Conservation (phyloP, 1,284 basidiomycete genomes). For the Puccinia triticina region DNA sequence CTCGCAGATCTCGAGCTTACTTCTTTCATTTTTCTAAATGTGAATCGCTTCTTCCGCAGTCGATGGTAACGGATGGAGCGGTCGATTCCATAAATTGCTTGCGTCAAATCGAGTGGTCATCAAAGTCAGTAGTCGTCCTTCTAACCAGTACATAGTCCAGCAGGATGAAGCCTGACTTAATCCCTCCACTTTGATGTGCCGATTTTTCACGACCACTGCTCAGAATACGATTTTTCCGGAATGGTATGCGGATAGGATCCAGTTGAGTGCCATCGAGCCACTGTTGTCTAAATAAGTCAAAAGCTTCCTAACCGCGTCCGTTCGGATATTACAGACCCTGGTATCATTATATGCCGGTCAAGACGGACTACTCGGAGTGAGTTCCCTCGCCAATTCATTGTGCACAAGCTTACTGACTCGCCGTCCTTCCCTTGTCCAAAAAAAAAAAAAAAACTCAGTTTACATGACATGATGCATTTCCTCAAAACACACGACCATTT, state of each 20-base stretch:
- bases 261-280: background rate
- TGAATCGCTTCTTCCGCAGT: constrained; percentile 59
- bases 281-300: background rate
- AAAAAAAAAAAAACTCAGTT: background rate
- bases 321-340: constrained; percentile 15
- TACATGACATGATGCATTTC: constrained; percentile 40
- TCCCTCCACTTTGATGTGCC: background rate
- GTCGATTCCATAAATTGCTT: constrained; percentile 56
- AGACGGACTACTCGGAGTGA: constrained; percentile 44
- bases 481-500: constrained; percentile 65
- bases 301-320: background rate
- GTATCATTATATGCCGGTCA: constrained; percentile 46
- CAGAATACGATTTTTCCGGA: constrained; percentile 47
- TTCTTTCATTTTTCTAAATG: constrained; percentile 60
- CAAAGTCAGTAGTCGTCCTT: constrained; percentile 57
- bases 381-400: constrained; percentile 48
- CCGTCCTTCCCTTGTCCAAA: constrained; percentile 53
- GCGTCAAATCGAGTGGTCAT: constrained; percentile 51
- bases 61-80: constrained; percentile 63
- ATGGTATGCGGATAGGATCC: constrained; percentile 51
- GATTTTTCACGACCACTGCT: too few species aligned
- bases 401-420: constrained; percentile 54
- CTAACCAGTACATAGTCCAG: background rate
- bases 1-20: constrained; percentile 53
- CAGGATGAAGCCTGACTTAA: background rate